A percentile compares a stretch with the other conserved stretches of the same genome.
Evolutionary conservation across 2,329 filamentous ascomycete genomes (phyloP).

Genomic region (Ceratocystis cacaofunesta): DNA sequence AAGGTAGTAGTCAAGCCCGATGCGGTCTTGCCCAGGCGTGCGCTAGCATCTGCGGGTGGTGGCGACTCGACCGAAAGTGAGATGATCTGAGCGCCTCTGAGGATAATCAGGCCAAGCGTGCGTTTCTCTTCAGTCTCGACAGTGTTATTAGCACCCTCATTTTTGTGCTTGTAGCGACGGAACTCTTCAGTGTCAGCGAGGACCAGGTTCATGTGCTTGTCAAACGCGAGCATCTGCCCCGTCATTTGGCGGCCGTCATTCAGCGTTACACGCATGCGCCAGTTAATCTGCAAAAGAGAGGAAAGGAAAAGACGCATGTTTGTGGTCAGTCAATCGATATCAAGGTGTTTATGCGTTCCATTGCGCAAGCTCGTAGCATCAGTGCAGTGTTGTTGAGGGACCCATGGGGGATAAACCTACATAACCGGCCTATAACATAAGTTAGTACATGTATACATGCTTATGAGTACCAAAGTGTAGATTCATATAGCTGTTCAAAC

Average conservation of each 20-base stretch:
- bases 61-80: constrained; percentile 92
- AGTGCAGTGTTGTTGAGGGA: neutral
- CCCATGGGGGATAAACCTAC: constrained; percentile 35
- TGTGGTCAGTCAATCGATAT: neutral
- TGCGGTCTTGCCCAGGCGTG: constrained; percentile 66
- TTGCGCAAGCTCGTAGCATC: neutral
- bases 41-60: constrained; percentile 82
- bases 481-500: no score
- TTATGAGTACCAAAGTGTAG: constrained; percentile 7
- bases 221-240: constrained; percentile 95
- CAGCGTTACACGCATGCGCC: constrained; percentile 93
- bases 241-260: constrained; percentile 93
- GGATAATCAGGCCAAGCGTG: constrained; percentile 85
- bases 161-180: constrained; percentile 75
- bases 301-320: neutral
- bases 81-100: constrained; percentile 87
- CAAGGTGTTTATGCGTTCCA: neutral
- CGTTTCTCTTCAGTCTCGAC: constrained; percentile 93
- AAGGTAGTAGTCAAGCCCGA: constrained; percentile 55
- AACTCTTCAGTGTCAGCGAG: constrained; percentile 98
- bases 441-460: constrained; percentile 3
- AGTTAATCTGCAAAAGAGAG: constrained; percentile 63
- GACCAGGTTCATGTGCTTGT: constrained; percentile 99
- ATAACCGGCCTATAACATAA: constrained; percentile 46
- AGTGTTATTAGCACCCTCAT: constrained; percentile 50